These are phyloP conservation scores for Udeniomyces megalosporus DNA, from an alignment of 768 basidiomycete genomes.

Conservation along the genomic window DNA sequence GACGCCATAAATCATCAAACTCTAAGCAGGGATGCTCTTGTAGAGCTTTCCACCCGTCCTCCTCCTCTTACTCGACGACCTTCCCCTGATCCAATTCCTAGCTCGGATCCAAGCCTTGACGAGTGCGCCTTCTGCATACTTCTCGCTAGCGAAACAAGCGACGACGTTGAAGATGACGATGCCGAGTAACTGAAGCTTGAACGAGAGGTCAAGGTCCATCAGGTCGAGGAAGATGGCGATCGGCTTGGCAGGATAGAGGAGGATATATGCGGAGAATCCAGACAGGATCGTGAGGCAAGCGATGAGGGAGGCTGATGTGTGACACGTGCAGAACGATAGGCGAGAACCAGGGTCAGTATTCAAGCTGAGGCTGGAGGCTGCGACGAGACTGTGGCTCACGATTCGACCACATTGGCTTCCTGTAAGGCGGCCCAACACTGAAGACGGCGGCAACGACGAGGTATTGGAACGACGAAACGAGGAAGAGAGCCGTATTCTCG, in stretches of 20 bases:
- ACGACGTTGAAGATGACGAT: constrained; percentile 55
- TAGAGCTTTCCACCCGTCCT: constrained; percentile 57
- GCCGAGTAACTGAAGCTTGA: constrained; percentile 50
- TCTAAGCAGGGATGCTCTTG: constrained; percentile 42
- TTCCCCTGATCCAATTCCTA: constrained; percentile 24
- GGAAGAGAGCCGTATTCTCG: constrained; percentile 81
- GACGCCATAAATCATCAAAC: too few species aligned
- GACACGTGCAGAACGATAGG: not conserved
- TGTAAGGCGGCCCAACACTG: constrained; percentile 92
- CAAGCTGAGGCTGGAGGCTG: not conserved
- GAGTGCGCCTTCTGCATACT: constrained; percentile 42
- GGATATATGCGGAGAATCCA: constrained; percentile 55
- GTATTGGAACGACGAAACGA: constrained; percentile 96
- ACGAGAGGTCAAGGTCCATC: constrained; percentile 53
- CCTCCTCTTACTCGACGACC: constrained; percentile 30
- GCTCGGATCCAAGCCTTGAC: constrained; percentile 41
- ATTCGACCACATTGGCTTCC: constrained; percentile 89
- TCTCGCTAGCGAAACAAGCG: constrained; percentile 58
- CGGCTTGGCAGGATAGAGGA: constrained; percentile 51
- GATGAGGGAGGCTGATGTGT: constrained; percentile 68
- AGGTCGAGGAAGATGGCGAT: constrained; percentile 53
- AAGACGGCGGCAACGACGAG: constrained; percentile 92
- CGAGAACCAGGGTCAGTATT: too few species aligned
- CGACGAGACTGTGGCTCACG: constrained; percentile 36
- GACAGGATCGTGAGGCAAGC: constrained; percentile 51